Evolutionary conservation across 2,329 filamentous ascomycete species (phyloP).

Genomic region (Blumeria graminis): DNA sequence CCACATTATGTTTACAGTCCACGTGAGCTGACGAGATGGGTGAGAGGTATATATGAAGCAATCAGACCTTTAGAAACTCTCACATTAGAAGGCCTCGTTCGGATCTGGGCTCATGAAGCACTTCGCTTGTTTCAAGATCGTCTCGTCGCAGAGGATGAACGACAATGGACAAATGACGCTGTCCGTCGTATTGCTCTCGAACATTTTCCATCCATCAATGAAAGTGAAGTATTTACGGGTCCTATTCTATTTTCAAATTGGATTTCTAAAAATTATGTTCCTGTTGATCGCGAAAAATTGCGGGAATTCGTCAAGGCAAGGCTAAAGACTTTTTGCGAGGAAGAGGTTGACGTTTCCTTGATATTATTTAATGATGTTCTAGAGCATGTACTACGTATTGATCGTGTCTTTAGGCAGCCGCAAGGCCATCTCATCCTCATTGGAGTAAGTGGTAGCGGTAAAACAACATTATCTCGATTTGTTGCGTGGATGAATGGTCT

Average conservation of each 20-base stretch:
- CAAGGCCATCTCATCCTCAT: constrained; percentile 97
- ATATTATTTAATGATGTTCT: constrained; percentile 99
- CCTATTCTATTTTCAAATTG: constrained; percentile 98
- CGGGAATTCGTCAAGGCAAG: constrained; percentile 95
- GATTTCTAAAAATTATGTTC: constrained; percentile 96
- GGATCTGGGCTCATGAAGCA: constrained; percentile 97
- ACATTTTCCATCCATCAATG: constrained; percentile 86
- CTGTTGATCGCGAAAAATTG: constrained; percentile 82
- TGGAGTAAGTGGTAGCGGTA: constrained; percentile 93
- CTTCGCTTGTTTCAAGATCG: constrained; percentile 91
- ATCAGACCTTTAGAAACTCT: constrained; percentile 78
- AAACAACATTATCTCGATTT: constrained; percentile 92
- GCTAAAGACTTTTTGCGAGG: constrained; percentile 94
- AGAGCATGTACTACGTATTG: constrained; percentile 92
- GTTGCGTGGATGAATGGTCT: constrained; percentile 99
- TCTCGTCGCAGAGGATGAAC: constrained; percentile 80
- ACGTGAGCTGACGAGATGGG: constrained; percentile 93
- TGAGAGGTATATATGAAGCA: constrained; percentile 89
- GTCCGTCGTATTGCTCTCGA: constrained; percentile 71
- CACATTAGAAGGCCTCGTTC: constrained; percentile 70
- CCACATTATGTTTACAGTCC: constrained; percentile 98
- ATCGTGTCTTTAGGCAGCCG: constrained; percentile 93
- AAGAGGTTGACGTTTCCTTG: constrained; percentile 94
- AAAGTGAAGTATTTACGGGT: constrained; percentile 65
- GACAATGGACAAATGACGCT: constrained; percentile 80